Percentiles rank a stretch among this genome's conserved stretches.
Evolutionary conservation across 768 basidiomycete species (phyloP).

Genomic region (Tephrocybe sp.): DNA sequence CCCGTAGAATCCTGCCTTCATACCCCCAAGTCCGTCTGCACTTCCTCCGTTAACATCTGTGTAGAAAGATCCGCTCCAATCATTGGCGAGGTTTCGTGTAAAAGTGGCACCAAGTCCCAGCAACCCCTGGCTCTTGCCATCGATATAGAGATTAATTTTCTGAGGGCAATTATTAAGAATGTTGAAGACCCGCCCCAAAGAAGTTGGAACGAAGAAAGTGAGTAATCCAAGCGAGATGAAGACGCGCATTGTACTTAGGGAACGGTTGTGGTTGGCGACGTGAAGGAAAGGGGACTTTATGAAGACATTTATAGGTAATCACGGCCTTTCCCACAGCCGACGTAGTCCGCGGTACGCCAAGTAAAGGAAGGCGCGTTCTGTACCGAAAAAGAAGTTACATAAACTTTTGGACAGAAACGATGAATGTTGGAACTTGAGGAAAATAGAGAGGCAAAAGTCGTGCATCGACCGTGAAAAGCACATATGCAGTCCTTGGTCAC

Average conservation of each 20-base stretch:
- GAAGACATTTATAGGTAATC: too few species aligned
- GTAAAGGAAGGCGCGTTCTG: too few species aligned
- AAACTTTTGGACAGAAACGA: too few species aligned
- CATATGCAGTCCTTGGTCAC: too few species aligned
- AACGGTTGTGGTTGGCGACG: background rate
- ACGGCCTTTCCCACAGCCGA: too few species aligned
- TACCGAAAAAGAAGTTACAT: too few species aligned
- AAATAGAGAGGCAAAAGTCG: too few species aligned
- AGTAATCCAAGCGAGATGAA: background rate
- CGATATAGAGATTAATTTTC: conserved; percentile 4
- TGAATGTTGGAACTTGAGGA: too few species aligned
- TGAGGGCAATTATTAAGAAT: conserved; percentile 15
- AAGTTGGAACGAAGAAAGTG: background rate
- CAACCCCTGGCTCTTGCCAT: conserved; percentile 10
- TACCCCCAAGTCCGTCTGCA: conserved; percentile 21
- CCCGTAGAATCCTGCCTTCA: conserved; percentile 28
- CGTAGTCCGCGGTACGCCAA: too few species aligned
- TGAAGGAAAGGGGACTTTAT: too few species aligned
- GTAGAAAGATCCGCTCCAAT: conserved; percentile 26
- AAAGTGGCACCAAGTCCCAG: conserved; percentile 3
- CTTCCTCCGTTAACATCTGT: conserved; percentile 27
- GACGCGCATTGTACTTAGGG: background rate
- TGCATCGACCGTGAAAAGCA: too few species aligned
- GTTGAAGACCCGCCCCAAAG: conserved; percentile 13
- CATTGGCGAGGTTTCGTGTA: conserved; percentile 13